Conservation (phyloP, 163 green algal species). For the Scenedesmus sp. region DNA sequence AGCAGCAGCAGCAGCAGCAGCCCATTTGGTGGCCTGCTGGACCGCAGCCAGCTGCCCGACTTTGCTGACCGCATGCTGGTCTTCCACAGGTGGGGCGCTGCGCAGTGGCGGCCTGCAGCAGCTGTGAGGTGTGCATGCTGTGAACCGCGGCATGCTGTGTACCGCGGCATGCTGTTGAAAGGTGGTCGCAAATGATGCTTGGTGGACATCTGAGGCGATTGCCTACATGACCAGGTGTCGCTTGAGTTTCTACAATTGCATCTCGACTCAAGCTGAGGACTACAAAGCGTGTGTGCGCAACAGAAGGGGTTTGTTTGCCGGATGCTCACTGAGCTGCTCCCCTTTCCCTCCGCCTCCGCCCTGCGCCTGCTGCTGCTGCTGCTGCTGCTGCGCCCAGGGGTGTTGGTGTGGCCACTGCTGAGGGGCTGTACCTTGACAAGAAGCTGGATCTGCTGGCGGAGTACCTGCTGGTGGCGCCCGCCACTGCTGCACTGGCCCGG, state of each 20-base stretch:
- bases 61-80: constrained; percentile 51
- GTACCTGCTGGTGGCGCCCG: constrained; percentile 40
- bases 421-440: constrained; percentile 54
- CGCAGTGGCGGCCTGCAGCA: not conserved
- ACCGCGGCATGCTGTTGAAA: no score
- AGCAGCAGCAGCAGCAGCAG: not conserved
- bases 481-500: not conserved
- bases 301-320: no score
- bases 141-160: no score
- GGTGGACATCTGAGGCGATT: no score
- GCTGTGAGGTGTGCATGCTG: no score
- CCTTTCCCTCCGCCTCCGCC: not conserved
- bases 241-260: no score
- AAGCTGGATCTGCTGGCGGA: constrained; percentile 57
- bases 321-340: no score
- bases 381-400: constrained; percentile 9
- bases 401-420: constrained; percentile 41
- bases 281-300: no score
- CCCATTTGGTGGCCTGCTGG: not conserved
- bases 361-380: no score
- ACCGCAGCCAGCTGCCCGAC: constrained; percentile 3
- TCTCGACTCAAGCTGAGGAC: no score
- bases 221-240: no score
- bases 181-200: no score
- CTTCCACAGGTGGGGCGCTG: constrained; percentile 55